Conservation (phyloP, 2,329 filamentous ascomycete species). For the Xylariaceae sp. region DNA sequence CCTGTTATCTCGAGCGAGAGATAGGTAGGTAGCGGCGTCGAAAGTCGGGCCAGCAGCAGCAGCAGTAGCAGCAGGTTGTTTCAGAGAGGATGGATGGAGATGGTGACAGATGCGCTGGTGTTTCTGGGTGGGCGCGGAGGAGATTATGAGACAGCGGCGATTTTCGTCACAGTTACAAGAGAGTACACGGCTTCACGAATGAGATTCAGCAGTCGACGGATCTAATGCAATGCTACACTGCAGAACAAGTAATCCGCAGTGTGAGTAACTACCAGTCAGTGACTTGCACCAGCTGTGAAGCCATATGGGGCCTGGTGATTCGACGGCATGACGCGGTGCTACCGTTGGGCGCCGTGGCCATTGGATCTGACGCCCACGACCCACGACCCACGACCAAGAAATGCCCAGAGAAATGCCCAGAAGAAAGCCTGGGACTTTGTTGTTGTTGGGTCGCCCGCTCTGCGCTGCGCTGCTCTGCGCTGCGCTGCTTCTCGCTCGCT, state of each 20-base stretch:
- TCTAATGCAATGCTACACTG: constrained; percentile 8
- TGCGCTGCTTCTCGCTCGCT: too few relatives aligned
- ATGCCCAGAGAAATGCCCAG: too few relatives aligned
- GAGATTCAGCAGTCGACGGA: not conserved
- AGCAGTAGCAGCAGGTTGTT: not conserved
- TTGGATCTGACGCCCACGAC: not conserved
- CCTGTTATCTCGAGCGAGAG: not conserved
- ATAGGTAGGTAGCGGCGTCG: not conserved
- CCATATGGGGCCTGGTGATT: constrained; percentile 5
- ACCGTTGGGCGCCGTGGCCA: not conserved
- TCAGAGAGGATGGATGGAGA: constrained; percentile 1
- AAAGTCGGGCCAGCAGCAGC: not conserved
- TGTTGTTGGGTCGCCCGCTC: constrained; percentile 4
- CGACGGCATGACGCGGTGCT: constrained; percentile 15
- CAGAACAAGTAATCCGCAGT: constrained; percentile 2
- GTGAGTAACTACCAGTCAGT: too few relatives aligned
- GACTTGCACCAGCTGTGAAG: not conserved
- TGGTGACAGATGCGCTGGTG: not conserved
- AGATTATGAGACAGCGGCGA: constrained; percentile 2
- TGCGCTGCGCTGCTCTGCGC: not conserved
- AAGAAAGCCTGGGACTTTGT: not conserved
- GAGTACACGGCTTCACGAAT: constrained; percentile 8
- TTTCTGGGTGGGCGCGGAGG: not conserved
- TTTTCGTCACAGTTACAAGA: constrained; percentile 11
- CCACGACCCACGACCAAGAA: not conserved